Conservation (phyloP, 805 yeast genomes). For the Nakazawaea ernobii region DNA sequence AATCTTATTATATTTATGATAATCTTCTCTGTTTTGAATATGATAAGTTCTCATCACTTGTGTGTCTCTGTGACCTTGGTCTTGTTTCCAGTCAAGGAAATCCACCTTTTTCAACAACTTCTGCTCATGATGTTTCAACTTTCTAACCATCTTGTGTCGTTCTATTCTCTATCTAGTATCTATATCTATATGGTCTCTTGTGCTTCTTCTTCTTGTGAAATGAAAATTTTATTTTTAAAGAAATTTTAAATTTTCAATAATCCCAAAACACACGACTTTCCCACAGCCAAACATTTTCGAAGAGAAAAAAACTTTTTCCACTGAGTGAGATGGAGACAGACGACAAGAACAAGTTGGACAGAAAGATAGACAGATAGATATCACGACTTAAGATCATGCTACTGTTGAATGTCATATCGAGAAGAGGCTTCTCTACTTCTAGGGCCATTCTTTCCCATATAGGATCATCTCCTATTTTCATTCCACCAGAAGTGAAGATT, state of each 20-base stretch:
- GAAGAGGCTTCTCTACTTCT: constrained; percentile 30
- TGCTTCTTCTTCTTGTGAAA: background rate
- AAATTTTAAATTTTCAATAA: no score
- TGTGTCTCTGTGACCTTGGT: constrained; percentile 91
- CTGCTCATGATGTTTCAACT: constrained; percentile 91
- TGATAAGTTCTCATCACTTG: constrained; percentile 94
- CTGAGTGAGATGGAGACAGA: no score
- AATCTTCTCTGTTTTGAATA: constrained; percentile 91
- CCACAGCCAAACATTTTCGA: no score
- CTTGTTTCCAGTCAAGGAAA: constrained; percentile 96
- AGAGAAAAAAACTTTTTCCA: no score
- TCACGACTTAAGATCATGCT: no score
- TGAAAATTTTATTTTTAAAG: no score
- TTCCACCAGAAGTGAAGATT: constrained; percentile 57
- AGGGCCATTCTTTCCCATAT: constrained; percentile 49
- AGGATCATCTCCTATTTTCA: constrained; percentile 71
- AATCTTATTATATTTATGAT: constrained; percentile 85
- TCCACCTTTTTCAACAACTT: constrained; percentile 93
- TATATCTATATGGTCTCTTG: background rate
- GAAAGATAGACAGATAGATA: no score
- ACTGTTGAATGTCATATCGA: constrained; percentile 3
- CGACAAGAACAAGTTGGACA: no score
- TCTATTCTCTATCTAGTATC: background rate
- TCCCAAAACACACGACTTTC: no score
- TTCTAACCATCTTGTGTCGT: constrained; percentile 59